Percentiles rank a stretch among this genome's conserved stretches.
Conservation (phyloP, 306 rosid species). For the Cyamopsis tetragonoloba region DNA sequence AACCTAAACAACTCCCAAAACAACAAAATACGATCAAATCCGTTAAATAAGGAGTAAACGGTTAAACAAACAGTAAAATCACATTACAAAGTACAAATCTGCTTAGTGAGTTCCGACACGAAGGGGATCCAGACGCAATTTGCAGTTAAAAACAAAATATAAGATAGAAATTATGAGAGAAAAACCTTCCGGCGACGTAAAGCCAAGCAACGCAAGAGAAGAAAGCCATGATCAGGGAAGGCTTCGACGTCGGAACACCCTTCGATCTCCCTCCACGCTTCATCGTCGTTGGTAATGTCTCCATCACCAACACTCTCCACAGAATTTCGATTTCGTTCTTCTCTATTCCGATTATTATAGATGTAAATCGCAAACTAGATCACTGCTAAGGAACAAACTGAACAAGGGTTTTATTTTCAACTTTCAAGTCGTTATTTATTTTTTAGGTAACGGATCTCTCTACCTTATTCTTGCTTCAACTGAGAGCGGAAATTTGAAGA, state of each 20-base stretch:
- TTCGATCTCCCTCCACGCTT: constrained; percentile 85
- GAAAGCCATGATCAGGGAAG: constrained; percentile 76
- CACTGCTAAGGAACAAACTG: background rate
- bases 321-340: background rate
- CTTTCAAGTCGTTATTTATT: background rate
- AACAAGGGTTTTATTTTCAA: background rate
- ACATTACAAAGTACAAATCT: background rate
- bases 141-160: background rate
- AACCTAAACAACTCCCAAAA: constrained; percentile 49
- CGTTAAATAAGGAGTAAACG: background rate
- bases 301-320: constrained; percentile 40
- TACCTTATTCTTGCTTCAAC: background rate
- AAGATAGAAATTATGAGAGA: background rate
- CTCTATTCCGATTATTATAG: background rate
- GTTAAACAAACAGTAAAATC: background rate
- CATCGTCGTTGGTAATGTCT: constrained; percentile 56
- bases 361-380: background rate
- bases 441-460: background rate
- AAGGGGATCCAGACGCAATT: constrained; percentile 21
- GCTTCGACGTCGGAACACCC: constrained; percentile 58
- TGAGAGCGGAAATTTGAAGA: background rate
- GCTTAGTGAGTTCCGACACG: background rate
- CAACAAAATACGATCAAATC: background rate
- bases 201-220: constrained; percentile 99
- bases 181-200: constrained; percentile 90